phyloP scores from a whole-genome alignment of 192 early-diverging fungal species.

The Bifiguratus adelaidae region DNA sequence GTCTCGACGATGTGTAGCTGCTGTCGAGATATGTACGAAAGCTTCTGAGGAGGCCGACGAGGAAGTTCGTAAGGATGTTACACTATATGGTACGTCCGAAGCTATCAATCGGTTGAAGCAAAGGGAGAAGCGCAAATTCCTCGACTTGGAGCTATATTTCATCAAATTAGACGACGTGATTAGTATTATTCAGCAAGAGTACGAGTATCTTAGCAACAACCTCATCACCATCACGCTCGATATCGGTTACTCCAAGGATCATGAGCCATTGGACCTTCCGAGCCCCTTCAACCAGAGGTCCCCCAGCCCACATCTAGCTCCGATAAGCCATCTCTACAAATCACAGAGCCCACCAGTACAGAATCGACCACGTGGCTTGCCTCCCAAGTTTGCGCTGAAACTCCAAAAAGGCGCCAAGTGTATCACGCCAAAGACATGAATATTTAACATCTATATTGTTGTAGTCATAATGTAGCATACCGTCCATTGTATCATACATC shows the following conservation, averaged over 20 bases:
- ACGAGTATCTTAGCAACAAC: slow-evolving; percentile 47
- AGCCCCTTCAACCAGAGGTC: not conserved
- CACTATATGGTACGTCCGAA: not conserved
- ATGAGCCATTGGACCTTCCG: not conserved
- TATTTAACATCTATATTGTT: slow-evolving; percentile 4
- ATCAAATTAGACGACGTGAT: slow-evolving; percentile 53
- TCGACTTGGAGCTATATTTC: slow-evolving; percentile 48
- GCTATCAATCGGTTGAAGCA: slow-evolving; percentile 32
- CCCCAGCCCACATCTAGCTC: too few species aligned
- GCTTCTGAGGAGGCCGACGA: slow-evolving; percentile 17
- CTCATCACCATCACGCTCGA: slow-evolving; percentile 61
- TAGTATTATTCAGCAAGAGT: slow-evolving; percentile 47
- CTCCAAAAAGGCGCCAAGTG: slow-evolving; percentile 12
- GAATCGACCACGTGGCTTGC: slow-evolving; percentile 10
- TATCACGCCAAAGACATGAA: not conserved
- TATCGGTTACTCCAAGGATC: slow-evolving; percentile 34
- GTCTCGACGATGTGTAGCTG: slow-evolving; percentile 26
- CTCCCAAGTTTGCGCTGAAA: slow-evolving; percentile 27
- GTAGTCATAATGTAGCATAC: not conserved
- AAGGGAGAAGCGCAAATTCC: slow-evolving; percentile 51
- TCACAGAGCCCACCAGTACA: not conserved
- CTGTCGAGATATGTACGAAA: slow-evolving; percentile 19
- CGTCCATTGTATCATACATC: too few species aligned
- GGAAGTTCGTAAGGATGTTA: slow-evolving; percentile 1
- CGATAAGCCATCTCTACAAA: too few species aligned